These are phyloP conservation scores for Oryza nivara DNA, from an alignment of 176 grass and related monocot species.

Conservation along the genomic window DNA sequence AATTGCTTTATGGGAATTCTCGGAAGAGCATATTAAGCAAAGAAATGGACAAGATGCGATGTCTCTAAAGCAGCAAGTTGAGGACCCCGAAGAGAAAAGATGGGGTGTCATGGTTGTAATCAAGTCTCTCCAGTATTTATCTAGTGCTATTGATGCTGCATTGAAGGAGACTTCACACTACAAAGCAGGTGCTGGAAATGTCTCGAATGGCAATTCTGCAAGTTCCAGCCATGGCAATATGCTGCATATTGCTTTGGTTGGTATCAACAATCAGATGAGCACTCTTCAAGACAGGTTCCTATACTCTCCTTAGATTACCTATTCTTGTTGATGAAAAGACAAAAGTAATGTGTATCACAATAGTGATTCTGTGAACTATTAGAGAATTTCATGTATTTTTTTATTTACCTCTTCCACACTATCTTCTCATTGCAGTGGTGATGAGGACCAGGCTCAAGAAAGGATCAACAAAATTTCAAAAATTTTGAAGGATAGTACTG, in stretches of 20 bases:
- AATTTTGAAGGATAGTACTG: slow-evolving; percentile 83
- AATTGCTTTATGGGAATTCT: slow-evolving; percentile 94
- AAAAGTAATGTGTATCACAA: neutral
- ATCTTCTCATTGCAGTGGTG: slow-evolving; percentile 68
- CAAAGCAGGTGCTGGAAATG: slow-evolving; percentile 33
- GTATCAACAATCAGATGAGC: slow-evolving; percentile 99
- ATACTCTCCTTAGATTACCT: slow-evolving; percentile 24
- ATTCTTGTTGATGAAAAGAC: slow-evolving; percentile 34
- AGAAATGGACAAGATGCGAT: slow-evolving; percentile 53
- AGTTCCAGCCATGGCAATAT: slow-evolving; percentile 73
- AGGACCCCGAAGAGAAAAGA: slow-evolving; percentile 68
- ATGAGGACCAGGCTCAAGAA: slow-evolving; percentile 99
- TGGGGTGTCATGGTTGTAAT: slow-evolving; percentile 94
- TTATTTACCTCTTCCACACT: slow-evolving; percentile 35
- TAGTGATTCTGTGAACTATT: slow-evolving; percentile 19
- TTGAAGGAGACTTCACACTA: slow-evolving; percentile 74
- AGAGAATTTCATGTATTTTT: slow-evolving; percentile 25
- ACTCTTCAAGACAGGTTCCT: slow-evolving; percentile 93
- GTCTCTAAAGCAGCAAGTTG: slow-evolving; percentile 44
- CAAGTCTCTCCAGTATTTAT: slow-evolving; percentile 91
- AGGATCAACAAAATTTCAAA: slow-evolving; percentile 92
- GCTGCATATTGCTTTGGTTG: slow-evolving; percentile 94
- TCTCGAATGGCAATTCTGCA: slow-evolving; percentile 43
- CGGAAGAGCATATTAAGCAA: slow-evolving; percentile 82
- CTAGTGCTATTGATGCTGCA: slow-evolving; percentile 75